Conservation (phyloP, 768 basidiomycete species). For the Russula earlei region DNA sequence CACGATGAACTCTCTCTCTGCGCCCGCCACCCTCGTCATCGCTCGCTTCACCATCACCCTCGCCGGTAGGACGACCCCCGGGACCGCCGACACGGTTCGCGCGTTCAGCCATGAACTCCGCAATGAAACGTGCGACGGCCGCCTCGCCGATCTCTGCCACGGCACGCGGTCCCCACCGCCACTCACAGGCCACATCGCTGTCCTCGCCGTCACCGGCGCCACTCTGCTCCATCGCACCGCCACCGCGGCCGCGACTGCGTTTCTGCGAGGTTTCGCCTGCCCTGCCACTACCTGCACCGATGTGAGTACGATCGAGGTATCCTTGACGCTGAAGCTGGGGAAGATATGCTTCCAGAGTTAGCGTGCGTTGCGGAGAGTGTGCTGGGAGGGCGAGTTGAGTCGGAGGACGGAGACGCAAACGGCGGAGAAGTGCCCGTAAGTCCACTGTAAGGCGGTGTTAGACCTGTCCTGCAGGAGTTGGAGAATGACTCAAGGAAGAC, state of each 20-base stretch:
- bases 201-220: slow-evolving; percentile 23
- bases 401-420: slow-evolving; percentile 49
- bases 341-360: slow-evolving; percentile 61
- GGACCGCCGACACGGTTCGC: neutral
- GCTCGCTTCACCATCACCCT: neutral
- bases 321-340: slow-evolving; percentile 53
- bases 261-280: slow-evolving; percentile 33
- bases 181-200: slow-evolving; percentile 46
- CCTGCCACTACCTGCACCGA: slow-evolving; percentile 36
- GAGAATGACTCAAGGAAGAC: neutral
- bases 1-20: slow-evolving; percentile 16
- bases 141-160: slow-evolving; percentile 77
- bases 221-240: slow-evolving; percentile 27
- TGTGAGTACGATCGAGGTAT: slow-evolving; percentile 62
- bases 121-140: slow-evolving; percentile 64
- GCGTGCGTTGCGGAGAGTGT: slow-evolving; percentile 38
- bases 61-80: neutral
- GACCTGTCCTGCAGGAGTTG: neutral
- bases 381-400: slow-evolving; percentile 42
- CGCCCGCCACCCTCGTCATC: slow-evolving; percentile 20
- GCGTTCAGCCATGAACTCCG: slow-evolving; percentile 63
- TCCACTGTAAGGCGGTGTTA: slow-evolving; percentile 40
- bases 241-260: slow-evolving; percentile 39
- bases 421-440: slow-evolving; percentile 56
- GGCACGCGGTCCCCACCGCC: slow-evolving; percentile 82